These are phyloP conservation scores for Pichia sorboxylosa DNA, from an alignment of 1,139 yeast genomes.

Conservation along the genomic window DNA sequence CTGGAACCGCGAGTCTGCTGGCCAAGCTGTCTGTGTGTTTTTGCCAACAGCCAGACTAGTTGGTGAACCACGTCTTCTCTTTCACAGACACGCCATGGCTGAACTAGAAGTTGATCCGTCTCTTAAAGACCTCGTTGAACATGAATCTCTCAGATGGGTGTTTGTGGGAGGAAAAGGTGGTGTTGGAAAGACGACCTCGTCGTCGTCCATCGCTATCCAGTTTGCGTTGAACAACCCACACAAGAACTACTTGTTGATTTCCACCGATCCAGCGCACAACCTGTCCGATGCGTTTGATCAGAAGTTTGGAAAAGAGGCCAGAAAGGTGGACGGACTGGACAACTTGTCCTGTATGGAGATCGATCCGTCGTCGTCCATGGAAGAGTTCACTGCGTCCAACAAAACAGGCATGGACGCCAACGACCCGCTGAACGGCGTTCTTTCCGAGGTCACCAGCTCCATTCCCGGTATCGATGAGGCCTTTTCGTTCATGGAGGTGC, in stretches of 20 bases:
- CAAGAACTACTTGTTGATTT: conserved; percentile 75
- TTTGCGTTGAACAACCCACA: conserved; percentile 68
- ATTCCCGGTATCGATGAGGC: conserved; percentile 99
- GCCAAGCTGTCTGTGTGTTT: too few relatives aligned
- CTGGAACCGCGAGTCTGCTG: too few relatives aligned
- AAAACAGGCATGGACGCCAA: conserved; percentile 31
- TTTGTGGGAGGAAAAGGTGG: conserved; percentile 99
- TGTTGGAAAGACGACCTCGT: conserved; percentile 95
- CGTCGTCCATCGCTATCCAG: conserved; percentile 91
- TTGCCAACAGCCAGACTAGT: too few relatives aligned
- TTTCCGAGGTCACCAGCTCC: conserved; percentile 88
- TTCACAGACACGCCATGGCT: too few relatives aligned
- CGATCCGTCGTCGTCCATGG: conserved; percentile 90
- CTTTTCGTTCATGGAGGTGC: conserved; percentile 90
- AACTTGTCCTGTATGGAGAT: conserved; percentile 96
- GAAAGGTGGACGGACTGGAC: conserved; percentile 77
- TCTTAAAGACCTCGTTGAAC: conserved; percentile 49
- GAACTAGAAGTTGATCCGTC: conserved; percentile 50
- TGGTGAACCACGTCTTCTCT: too few relatives aligned
- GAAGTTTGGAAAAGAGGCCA: conserved; percentile 92
- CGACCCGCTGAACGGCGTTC: conserved; percentile 56
- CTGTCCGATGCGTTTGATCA: conserved; percentile 96
- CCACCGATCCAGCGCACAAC: conserved; percentile 98
- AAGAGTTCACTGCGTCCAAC: conserved; percentile 62
- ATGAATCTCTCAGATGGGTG: conserved; percentile 80